These are phyloP conservation scores for Lasiodiplodia citricola DNA, from an alignment of 2,329 filamentous ascomycete species.

Conservation along the genomic window DNA sequence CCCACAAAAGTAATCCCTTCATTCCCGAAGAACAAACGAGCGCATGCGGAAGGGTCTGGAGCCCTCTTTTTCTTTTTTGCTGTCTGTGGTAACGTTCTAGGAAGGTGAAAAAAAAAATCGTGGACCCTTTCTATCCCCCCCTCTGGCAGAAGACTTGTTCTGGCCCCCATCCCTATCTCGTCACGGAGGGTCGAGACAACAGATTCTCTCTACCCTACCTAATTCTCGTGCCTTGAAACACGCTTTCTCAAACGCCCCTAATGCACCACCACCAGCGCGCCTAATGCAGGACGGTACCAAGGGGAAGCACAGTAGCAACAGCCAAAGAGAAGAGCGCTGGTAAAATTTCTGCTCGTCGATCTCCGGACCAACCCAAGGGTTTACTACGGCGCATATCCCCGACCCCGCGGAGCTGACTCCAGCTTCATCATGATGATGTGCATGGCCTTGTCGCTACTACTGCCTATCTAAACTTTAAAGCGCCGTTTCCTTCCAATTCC, in stretches of 20 bases:
- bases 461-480: not conserved
- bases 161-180: not conserved
- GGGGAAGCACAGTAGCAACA: not conserved
- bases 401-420: not conserved
- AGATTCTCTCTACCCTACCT: not conserved
- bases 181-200: not conserved
- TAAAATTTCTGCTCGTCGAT: not conserved
- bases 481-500: not conserved
- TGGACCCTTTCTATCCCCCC: not conserved
- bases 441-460: not conserved
- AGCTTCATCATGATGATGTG: not conserved
- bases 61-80: not conserved
- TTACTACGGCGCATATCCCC: not conserved
- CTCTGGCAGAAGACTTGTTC: not conserved
- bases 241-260: constrained; percentile 2
- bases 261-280: not conserved
- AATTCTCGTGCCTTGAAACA: constrained; percentile 8
- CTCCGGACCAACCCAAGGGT: not conserved
- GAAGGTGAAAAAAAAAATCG: not conserved
- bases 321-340: not conserved
- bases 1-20: not conserved
- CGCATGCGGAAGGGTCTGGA: not conserved
- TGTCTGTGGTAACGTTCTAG: not conserved
- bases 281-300: not conserved
- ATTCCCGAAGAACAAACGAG: not conserved